phyloP scores from a whole-genome alignment of 2,329 filamentous ascomycete genomes.

The Sphaerulina populicola region DNA sequence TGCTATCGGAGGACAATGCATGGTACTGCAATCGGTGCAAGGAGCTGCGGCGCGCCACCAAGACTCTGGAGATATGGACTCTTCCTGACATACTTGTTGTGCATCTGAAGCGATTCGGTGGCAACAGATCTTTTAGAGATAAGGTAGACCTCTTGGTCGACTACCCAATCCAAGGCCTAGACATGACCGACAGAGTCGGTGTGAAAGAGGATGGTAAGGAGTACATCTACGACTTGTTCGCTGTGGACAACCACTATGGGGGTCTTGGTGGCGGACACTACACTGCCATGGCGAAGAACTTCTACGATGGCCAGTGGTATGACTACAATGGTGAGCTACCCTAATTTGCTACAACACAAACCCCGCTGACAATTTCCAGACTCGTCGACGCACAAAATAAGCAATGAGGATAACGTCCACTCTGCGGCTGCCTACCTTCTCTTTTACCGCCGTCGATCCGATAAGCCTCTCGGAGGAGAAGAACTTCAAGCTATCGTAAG shows the following conservation, averaged over 20 bases:
- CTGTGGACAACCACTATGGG: slow-evolving; percentile 91
- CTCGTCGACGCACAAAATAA: slow-evolving; percentile 38
- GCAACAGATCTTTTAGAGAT: slow-evolving; percentile 69
- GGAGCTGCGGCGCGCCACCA: slow-evolving; percentile 81
- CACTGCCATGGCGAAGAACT: slow-evolving; percentile 89
- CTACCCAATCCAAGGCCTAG: slow-evolving; percentile 80
- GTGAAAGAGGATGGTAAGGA: slow-evolving; percentile 72
- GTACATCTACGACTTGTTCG: slow-evolving; percentile 85
- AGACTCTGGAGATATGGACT: slow-evolving; percentile 97
- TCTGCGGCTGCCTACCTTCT: slow-evolving; percentile 78
- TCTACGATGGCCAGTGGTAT: slow-evolving; percentile 82
- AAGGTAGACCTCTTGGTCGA: slow-evolving; percentile 88
- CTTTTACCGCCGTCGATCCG: slow-evolving; percentile 85
- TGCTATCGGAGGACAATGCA: slow-evolving; percentile 87
- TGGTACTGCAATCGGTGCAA: slow-evolving; percentile 98
- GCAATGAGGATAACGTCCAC: slow-evolving; percentile 17
- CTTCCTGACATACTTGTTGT: slow-evolving; percentile 90
- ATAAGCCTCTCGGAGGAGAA: slow-evolving; percentile 67
- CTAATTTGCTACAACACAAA: background rate
- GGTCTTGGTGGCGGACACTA: slow-evolving; percentile 93
- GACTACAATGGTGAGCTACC: slow-evolving; percentile 77
- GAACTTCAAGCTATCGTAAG: slow-evolving; percentile 63
- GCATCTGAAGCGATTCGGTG: slow-evolving; percentile 92
- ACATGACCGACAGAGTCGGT: slow-evolving; percentile 71
- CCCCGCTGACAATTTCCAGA: slow-evolving; percentile 53